Percentiles rank a stretch among this genome's conserved stretches.
Evolutionary conservation across 441 rosid genomes (phyloP).

Genomic region (Brassica balearica): DNA sequence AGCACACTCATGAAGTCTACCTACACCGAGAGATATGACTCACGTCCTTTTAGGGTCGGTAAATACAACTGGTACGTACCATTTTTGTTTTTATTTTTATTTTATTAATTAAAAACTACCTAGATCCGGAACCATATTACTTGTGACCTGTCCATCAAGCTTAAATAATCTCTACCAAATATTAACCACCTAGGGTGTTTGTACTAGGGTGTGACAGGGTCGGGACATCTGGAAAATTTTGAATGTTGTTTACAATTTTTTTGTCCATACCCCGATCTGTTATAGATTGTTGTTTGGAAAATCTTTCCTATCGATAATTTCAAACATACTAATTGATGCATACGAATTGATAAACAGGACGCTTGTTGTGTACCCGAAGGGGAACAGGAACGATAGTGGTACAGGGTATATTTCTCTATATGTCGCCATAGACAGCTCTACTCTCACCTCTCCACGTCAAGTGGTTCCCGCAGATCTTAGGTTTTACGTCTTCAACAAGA

Average conservation of each 20-base stretch:
- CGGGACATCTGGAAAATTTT: background rate
- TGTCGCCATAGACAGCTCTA: background rate
- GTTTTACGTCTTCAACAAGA: constrained; percentile 6
- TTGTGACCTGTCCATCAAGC: background rate
- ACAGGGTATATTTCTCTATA: background rate
- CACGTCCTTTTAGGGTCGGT: constrained; percentile 1
- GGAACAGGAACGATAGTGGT: background rate
- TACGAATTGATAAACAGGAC: background rate
- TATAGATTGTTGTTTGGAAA: background rate
- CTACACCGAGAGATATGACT: constrained; percentile 3
- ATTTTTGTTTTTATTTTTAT: background rate
- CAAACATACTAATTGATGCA: background rate
- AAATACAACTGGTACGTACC: constrained; percentile 1
- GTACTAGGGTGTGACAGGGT: background rate
- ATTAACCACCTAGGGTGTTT: background rate
- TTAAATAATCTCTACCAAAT: background rate
- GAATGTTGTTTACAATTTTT: background rate
- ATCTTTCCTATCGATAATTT: background rate
- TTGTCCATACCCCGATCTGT: background rate
- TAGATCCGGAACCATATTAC: background rate
- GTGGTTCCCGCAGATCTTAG: background rate
- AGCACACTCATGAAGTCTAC: constrained; percentile 6
- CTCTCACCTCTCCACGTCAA: background rate
- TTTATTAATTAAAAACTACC: background rate
- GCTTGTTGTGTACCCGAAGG: background rate